Percentiles rank a stretch among this genome's conserved stretches.
Evolutionary conservation across 2,329 filamentous ascomycete species (phyloP).

Genomic region (Ceratocystis harringtonii): DNA sequence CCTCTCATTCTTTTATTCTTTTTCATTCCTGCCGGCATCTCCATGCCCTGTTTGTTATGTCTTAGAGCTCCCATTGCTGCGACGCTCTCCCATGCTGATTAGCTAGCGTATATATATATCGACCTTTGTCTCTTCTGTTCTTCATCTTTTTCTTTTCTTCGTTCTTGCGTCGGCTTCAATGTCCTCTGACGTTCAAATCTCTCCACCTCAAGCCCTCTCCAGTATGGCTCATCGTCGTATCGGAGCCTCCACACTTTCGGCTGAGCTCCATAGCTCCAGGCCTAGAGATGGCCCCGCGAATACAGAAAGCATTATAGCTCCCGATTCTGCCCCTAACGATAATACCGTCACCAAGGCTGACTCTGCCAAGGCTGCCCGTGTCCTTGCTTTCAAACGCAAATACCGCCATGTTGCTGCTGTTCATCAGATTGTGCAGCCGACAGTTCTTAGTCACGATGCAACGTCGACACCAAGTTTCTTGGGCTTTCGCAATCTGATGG

Average conservation of each 20-base stretch:
- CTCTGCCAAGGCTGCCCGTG: slow-evolving; percentile 11
- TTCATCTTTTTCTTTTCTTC: background rate
- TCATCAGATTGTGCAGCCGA: slow-evolving; percentile 56
- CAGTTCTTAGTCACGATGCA: slow-evolving; percentile 76
- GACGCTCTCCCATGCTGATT: background rate
- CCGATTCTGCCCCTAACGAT: background rate
- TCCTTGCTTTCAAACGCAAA: slow-evolving; percentile 30
- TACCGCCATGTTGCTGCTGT: slow-evolving; percentile 88
- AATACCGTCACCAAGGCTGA: background rate
- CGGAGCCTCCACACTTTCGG: background rate
- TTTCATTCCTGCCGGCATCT: slow-evolving; percentile 14
- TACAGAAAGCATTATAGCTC: background rate
- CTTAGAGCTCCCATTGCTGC: background rate
- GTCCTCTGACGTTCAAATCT: background rate
- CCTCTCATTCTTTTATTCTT: background rate
- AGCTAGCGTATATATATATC: background rate
- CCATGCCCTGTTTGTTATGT: background rate
- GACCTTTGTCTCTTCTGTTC: background rate
- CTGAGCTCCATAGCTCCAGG: background rate
- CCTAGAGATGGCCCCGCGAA: background rate
- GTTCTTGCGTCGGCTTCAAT: background rate
- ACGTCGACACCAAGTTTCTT: slow-evolving; percentile 64
- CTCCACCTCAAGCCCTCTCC: background rate
- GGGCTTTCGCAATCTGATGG: slow-evolving; percentile 92
- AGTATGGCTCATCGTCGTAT: background rate